A percentile compares a stretch with the other conserved stretches of the same genome.
Evolutionary conservation across 352 stramenopile genomes (phyloP).

Genomic region (Pythium angustatum): DNA sequence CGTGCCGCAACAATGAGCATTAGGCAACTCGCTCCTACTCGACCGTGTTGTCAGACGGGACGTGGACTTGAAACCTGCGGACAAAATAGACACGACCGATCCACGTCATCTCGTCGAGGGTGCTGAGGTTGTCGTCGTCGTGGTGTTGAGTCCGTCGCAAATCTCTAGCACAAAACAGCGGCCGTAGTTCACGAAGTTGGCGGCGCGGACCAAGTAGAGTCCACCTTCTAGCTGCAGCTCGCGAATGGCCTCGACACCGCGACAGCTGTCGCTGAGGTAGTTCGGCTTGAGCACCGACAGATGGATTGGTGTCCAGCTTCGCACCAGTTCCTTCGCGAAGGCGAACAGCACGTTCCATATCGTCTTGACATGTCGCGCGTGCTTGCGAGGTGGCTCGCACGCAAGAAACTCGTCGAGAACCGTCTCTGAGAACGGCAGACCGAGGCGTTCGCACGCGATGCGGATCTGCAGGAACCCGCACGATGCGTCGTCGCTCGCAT

Average conservation of each 20-base stretch:
- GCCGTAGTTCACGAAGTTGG: constrained; percentile 1
- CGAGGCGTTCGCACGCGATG: not conserved
- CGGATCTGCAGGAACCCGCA: not conserved
- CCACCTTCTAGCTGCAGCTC: not conserved
- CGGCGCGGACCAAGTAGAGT: not conserved
- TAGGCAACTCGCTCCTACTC: no score
- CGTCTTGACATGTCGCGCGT: not conserved
- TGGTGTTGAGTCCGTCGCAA: not conserved
- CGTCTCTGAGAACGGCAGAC: not conserved
- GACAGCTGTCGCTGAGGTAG: not conserved
- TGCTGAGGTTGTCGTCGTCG: not conserved
- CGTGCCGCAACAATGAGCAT: no score
- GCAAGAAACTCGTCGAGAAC: not conserved
- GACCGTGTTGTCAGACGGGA: no score
- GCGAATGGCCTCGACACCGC: not conserved
- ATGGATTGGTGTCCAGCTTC: not conserved
- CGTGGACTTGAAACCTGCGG: not conserved
- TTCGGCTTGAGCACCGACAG: not conserved
- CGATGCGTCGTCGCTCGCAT: constrained; percentile 1
- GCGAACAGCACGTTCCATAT: not conserved
- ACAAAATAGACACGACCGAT: not conserved
- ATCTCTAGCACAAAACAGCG: constrained; percentile 1
- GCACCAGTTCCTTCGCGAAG: not conserved
- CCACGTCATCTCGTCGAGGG: not conserved
- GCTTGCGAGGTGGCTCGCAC: not conserved